phyloP scores from a whole-genome alignment of 2,329 filamentous ascomycete species.

The Tolypocladium tundrense region DNA sequence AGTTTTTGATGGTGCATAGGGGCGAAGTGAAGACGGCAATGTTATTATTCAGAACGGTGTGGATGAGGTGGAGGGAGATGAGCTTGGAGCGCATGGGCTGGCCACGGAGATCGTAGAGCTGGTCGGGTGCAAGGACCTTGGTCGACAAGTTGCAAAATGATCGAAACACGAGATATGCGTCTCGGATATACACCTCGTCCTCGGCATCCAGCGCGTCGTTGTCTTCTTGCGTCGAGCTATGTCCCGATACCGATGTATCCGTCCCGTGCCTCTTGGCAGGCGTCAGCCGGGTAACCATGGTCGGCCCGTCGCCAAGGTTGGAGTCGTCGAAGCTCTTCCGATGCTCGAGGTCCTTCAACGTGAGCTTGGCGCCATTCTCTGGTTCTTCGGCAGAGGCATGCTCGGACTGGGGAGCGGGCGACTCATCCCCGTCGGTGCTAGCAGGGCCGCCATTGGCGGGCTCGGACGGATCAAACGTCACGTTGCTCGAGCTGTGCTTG shows the following conservation, averaged over 20 bases:
- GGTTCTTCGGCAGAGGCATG: constrained; percentile 16
- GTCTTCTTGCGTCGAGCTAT: constrained; percentile 42
- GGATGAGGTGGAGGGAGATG: constrained; percentile 88
- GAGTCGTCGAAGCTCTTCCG: constrained; percentile 62
- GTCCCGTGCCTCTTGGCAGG: constrained; percentile 28
- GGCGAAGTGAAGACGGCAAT: constrained; percentile 85
- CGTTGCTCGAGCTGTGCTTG: constrained; percentile 41
- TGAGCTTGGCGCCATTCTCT: constrained; percentile 44
- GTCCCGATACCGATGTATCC: constrained; percentile 38
- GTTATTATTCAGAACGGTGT: constrained; percentile 91
- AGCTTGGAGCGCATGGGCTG: constrained; percentile 97
- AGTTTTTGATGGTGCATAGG: constrained; percentile 83
- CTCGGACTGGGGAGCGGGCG: constrained; percentile 20
- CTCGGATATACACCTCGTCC: constrained; percentile 93
- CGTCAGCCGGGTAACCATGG: constrained; percentile 55
- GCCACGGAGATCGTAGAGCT: constrained; percentile 83
- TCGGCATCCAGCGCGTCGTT: constrained; percentile 57
- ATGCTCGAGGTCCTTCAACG: constrained; percentile 56
- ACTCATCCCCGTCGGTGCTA: constrained; percentile 25
- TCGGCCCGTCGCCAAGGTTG: constrained; percentile 54
- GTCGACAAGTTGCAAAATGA: constrained; percentile 97
- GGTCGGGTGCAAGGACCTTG: constrained; percentile 79
- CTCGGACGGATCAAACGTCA: constrained; percentile 38
- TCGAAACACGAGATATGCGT: constrained; percentile 93
- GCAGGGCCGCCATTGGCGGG: constrained; percentile 24